Evolutionary conservation across 805 yeast genomes (phyloP).

Genomic region (Ogataea kodamae): DNA sequence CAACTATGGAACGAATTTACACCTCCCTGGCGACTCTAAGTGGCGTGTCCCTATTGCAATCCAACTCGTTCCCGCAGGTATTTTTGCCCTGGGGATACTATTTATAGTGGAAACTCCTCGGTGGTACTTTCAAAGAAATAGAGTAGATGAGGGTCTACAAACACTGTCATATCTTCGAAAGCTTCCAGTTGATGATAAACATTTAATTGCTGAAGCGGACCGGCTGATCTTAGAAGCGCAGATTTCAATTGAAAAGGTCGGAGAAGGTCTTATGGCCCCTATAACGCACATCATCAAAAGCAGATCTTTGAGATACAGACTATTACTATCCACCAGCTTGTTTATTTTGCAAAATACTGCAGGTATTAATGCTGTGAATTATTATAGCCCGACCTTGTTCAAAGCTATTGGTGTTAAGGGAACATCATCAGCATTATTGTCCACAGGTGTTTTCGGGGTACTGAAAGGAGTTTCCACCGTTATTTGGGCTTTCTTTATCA

Average conservation of each 20-base stretch:
- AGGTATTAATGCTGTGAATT: slow-evolving; percentile 46
- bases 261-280: slow-evolving; percentile 4
- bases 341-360: slow-evolving; percentile 23
- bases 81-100: slow-evolving; percentile 38
- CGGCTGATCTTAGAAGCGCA: slow-evolving; percentile 50
- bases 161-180: slow-evolving; percentile 34
- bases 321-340: slow-evolving; percentile 23
- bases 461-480: slow-evolving; percentile 7
- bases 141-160: slow-evolving; percentile 41
- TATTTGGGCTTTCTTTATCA: slow-evolving; percentile 5
- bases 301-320: slow-evolving; percentile 24
- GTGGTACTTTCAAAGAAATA: slow-evolving; percentile 44
- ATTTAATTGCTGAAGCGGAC: slow-evolving; percentile 51
- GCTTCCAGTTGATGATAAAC: slow-evolving; percentile 39
- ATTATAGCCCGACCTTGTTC: slow-evolving; percentile 45
- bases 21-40: slow-evolving; percentile 24
- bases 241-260: slow-evolving; percentile 2
- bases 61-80: slow-evolving; percentile 46
- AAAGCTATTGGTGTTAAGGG: slow-evolving; percentile 37
- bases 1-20: slow-evolving; percentile 30
- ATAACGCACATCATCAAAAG: slow-evolving; percentile 34
- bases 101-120: slow-evolving; percentile 52
- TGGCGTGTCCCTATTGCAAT: slow-evolving; percentile 46
- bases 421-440: slow-evolving; percentile 21
- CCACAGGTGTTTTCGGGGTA: slow-evolving; percentile 20